Percentiles rank a stretch among this genome's conserved stretches.
phyloP scores from a whole-genome alignment of 768 basidiomycete species.

The Lyophyllum semitale region DNA sequence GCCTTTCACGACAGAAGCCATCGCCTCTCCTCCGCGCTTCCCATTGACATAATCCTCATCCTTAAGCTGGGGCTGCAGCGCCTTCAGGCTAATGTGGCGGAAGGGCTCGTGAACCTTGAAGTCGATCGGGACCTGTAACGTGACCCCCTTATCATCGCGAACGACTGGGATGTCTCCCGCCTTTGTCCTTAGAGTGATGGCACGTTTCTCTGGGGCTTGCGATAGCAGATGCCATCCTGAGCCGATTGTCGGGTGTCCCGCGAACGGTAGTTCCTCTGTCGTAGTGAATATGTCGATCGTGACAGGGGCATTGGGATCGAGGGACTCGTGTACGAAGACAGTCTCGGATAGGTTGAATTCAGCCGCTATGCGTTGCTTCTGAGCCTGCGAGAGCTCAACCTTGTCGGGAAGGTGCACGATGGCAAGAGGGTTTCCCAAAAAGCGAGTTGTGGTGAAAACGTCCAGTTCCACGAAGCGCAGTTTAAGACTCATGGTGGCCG shows the following conservation, averaged over 20 bases:
- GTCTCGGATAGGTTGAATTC: slow-evolving; percentile 56
- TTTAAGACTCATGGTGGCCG: slow-evolving; percentile 11
- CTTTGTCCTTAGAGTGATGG: slow-evolving; percentile 36
- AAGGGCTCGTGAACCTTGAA: slow-evolving; percentile 40
- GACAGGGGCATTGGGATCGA: slow-evolving; percentile 21
- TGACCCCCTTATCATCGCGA: slow-evolving; percentile 28
- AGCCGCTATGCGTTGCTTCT: slow-evolving; percentile 44
- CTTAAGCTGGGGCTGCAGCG: slow-evolving; percentile 27
- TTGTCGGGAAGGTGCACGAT: slow-evolving; percentile 38
- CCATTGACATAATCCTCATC: slow-evolving; percentile 39
- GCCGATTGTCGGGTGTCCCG: slow-evolving; percentile 48
- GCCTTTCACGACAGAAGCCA: slow-evolving; percentile 48
- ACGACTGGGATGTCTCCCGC: slow-evolving; percentile 43
- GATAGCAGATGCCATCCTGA: slow-evolving; percentile 43
- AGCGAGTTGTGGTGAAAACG: slow-evolving; percentile 43
- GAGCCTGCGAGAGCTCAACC: slow-evolving; percentile 29
- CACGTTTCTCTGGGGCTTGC: slow-evolving; percentile 14
- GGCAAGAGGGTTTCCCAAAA: slow-evolving; percentile 45
- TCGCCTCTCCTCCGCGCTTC: slow-evolving; percentile 28
- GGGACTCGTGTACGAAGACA: slow-evolving; percentile 41
- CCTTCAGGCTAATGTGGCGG: slow-evolving; percentile 26
- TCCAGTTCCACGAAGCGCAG: slow-evolving; percentile 36
- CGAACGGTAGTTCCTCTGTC: slow-evolving; percentile 42
- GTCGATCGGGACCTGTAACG: slow-evolving; percentile 39
- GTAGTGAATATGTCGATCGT: slow-evolving; percentile 44